A percentile compares a stretch with the other conserved stretches of the same genome.
Conservation (phyloP, 2,329 filamentous ascomycete species). For the Ampelomyces quisqualis region DNA sequence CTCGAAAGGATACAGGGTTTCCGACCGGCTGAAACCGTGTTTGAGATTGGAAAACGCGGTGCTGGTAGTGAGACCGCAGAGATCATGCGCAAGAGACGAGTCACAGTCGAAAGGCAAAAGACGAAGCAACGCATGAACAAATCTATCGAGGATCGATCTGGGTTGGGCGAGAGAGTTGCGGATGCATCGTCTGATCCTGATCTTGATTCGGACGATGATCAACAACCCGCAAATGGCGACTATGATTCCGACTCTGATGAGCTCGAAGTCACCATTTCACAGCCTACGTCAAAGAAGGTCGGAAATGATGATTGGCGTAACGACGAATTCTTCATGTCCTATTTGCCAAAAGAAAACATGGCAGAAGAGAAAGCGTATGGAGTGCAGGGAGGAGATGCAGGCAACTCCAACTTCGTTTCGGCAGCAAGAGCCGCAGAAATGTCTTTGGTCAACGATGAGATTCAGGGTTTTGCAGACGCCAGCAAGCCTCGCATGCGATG, state of each 20-base stretch:
- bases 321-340: slow-evolving; percentile 93
- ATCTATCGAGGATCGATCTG: slow-evolving; percentile 18
- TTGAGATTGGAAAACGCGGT: slow-evolving; percentile 79
- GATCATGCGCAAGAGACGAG: slow-evolving; percentile 71
- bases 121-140: slow-evolving; percentile 46
- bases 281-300: slow-evolving; percentile 36
- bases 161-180: slow-evolving; percentile 6
- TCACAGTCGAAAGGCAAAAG: slow-evolving; percentile 64
- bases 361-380: slow-evolving; percentile 92
- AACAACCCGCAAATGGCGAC: slow-evolving; percentile 35
- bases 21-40: slow-evolving; percentile 90
- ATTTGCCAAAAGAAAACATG: slow-evolving; percentile 79
- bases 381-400: slow-evolving; percentile 72
- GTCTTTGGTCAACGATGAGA: slow-evolving; percentile 90
- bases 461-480: slow-evolving; percentile 75
- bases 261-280: slow-evolving; percentile 55
- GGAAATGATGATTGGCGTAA: slow-evolving; percentile 67
- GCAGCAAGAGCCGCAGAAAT: slow-evolving; percentile 85
- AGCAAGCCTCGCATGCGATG: slow-evolving; percentile 79
- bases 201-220: slow-evolving; percentile 39
- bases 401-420: slow-evolving; percentile 73
- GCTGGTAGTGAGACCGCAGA: slow-evolving; percentile 65
- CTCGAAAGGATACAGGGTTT: slow-evolving; percentile 85
- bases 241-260: slow-evolving; percentile 54
- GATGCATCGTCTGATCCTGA: slow-evolving; percentile 17